Base-by-base conservation (phyloP, 2,329 filamentous ascomycete genomes). In the Xylaria arbuscula region DNA sequence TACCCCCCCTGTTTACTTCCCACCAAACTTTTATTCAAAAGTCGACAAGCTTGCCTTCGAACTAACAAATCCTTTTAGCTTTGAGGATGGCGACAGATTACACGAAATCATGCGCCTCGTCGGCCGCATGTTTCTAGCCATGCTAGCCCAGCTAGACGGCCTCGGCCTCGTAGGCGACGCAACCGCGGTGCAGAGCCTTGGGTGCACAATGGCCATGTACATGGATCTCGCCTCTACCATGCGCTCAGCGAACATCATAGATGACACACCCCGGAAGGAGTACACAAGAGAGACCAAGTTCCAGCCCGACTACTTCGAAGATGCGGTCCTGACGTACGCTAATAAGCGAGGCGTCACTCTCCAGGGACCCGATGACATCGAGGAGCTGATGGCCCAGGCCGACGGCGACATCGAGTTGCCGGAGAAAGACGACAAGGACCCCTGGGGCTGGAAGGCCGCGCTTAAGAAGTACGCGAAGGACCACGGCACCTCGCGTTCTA, bases 71-170 rank as follows among this genome's bases (percentile, higher is more conserved):
- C 3, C 17, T 28, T 3, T 2, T 60, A 80, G 78, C 57, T 68
- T 76, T 66, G 77, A 79, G 36, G 76, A 80, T 28, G 69, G 71
- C n/a, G 73, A 76, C 0, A 58, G 45, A 10, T 72, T 76, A 9
- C 38, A 72, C 0, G 71, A 40, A 2, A 71, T 69, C 0, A 55
- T 70, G 53, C 51, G 56, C 1, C 73, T 80, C 15, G 65, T 78
- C 53, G 76, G 76, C 42, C 75, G 75, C 36, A 72, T 81, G 74
- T 81, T 84, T 72, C 73, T 84, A n/a, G 64, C 76, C 28, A 81
- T 79, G 76, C 78, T 84, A 10, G 78, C 79, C 4, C 74, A 68
- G 17, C 76, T 83, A 22, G 80, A 82, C 58, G 66, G 68, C 24
- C 65, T 77, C 13, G 67, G 67, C 4, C 73, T 80, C 11, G 74